Evolutionary conservation across 1,284 basidiomycete species (phyloP).

Genomic region (Ceratobasidium theobromae): DNA sequence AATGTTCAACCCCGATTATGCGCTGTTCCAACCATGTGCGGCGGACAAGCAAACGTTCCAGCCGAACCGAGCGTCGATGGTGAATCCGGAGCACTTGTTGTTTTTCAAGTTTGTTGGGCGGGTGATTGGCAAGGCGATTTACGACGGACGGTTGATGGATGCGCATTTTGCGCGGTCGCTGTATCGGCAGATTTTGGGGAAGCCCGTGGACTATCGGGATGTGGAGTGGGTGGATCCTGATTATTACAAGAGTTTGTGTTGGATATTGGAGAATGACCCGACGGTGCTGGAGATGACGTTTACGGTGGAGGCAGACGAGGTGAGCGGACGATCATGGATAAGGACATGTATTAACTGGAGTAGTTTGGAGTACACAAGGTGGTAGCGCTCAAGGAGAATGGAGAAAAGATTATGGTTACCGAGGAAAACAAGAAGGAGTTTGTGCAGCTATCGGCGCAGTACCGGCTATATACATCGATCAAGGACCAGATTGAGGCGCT

Average conservation of each 20-base stretch:
- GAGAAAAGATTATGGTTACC: slow-evolving; percentile 80
- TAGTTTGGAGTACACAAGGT: slow-evolving; percentile 88
- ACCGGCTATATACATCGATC: slow-evolving; percentile 92
- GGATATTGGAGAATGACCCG: slow-evolving; percentile 91
- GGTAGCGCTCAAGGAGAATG: slow-evolving; percentile 82
- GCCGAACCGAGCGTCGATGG: slow-evolving; percentile 92
- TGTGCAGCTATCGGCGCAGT: slow-evolving; percentile 87
- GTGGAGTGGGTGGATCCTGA: slow-evolving; percentile 97
- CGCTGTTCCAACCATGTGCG: slow-evolving; percentile 95
- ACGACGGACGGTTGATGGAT: slow-evolving; percentile 93
- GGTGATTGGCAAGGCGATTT: slow-evolving; percentile 95
- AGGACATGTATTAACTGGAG: slow-evolving; percentile 11
- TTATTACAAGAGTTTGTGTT: slow-evolving; percentile 90
- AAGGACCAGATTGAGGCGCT: slow-evolving; percentile 95
- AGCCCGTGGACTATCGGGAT: slow-evolving; percentile 89
- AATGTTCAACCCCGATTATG: slow-evolving; percentile 99
- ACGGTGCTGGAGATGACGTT: slow-evolving; percentile 83
- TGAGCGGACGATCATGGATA: slow-evolving; percentile 45
- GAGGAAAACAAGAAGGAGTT: slow-evolving; percentile 97
- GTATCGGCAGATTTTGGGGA: slow-evolving; percentile 90
- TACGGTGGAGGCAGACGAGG: slow-evolving; percentile 89
- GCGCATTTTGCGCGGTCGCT: slow-evolving; percentile 97
- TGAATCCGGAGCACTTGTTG: slow-evolving; percentile 91
- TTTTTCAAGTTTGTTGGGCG: slow-evolving; percentile 99
- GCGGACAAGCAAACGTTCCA: slow-evolving; percentile 94